Evolutionary conservation across 371 early-diverging fungal genomes (phyloP).

Genomic region (Mucor sp.): DNA sequence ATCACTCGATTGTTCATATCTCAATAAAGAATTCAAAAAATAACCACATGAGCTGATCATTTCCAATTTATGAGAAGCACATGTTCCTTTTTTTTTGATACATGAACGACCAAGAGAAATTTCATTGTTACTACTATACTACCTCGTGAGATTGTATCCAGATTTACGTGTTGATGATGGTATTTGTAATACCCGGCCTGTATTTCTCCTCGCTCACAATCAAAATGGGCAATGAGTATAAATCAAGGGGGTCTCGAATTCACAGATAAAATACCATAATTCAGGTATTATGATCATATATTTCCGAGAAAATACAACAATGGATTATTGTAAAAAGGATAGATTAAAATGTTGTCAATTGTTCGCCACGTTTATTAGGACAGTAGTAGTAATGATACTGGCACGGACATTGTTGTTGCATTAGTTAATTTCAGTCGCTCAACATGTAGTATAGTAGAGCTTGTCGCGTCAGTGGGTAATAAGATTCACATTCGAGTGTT

Average conservation of each 20-base stretch:
- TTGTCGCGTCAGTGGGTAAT: too few species aligned
- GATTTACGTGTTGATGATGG: background rate
- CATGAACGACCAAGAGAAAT: background rate
- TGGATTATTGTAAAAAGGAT: background rate
- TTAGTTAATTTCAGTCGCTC: too few species aligned
- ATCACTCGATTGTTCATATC: background rate
- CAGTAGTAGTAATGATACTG: background rate
- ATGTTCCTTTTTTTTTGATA: background rate
- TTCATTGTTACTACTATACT: too few species aligned
- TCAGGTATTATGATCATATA: background rate
- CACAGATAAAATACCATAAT: background rate
- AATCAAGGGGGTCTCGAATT: background rate
- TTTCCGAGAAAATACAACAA: background rate
- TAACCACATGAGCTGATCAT: background rate
- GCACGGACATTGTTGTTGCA: background rate
- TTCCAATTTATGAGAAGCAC: background rate
- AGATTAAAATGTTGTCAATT: background rate
- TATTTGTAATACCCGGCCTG: background rate
- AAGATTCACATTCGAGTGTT: too few species aligned
- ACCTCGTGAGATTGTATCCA: background rate
- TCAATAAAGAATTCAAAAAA: background rate
- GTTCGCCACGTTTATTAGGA: background rate
- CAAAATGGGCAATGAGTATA: background rate
- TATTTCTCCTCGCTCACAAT: background rate
- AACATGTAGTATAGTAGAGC: too few species aligned